Percentiles rank a stretch among this genome's conserved stretches.
These are phyloP conservation scores for Scutellaria galericulata DNA, from an alignment of 257 asterid genomes.

Conservation along the genomic window DNA sequence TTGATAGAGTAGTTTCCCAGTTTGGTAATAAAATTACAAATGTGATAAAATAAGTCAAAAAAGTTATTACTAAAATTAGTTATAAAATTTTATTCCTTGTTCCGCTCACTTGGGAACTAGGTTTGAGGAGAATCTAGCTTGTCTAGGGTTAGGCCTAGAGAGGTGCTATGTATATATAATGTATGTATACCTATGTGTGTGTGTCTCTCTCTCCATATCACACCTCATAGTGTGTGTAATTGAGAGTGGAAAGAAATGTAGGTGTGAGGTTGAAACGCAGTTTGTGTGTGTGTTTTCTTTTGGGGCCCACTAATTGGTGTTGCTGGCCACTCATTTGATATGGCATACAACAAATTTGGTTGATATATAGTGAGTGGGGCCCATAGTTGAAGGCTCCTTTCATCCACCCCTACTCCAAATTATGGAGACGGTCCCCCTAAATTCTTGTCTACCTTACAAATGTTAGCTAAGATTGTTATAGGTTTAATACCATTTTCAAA, in stretches of 20 bases:
- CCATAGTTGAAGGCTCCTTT: constrained; percentile 49
- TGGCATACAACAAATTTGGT: constrained; percentile 31
- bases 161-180: not conserved
- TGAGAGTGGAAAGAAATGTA: constrained; percentile 26
- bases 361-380: constrained; percentile 16
- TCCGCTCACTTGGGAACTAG: constrained; percentile 53
- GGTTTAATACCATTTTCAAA: no score
- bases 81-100: constrained; percentile 32
- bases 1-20: constrained; percentile 13
- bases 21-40: constrained; percentile 19
- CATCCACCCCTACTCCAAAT: constrained; percentile 39
- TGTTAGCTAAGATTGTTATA: not conserved
- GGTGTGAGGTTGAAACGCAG: constrained; percentile 29
- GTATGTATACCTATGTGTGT: no score
- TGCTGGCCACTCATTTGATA: constrained; percentile 46
- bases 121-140: constrained; percentile 46
- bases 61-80: constrained; percentile 36
- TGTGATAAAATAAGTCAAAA: constrained; percentile 31
- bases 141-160: constrained; percentile 39
- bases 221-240: constrained; percentile 25
- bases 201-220: constrained; percentile 3
- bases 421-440: constrained; percentile 41
- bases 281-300: constrained; percentile 31
- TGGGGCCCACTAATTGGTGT: constrained; percentile 44
- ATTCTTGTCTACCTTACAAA: constrained; percentile 28